A percentile compares a stretch with the other conserved stretches of the same genome.
These are phyloP conservation scores for Botryotinia calthae DNA, from an alignment of 2,329 filamentous ascomycete species.

Conservation along the genomic window DNA sequence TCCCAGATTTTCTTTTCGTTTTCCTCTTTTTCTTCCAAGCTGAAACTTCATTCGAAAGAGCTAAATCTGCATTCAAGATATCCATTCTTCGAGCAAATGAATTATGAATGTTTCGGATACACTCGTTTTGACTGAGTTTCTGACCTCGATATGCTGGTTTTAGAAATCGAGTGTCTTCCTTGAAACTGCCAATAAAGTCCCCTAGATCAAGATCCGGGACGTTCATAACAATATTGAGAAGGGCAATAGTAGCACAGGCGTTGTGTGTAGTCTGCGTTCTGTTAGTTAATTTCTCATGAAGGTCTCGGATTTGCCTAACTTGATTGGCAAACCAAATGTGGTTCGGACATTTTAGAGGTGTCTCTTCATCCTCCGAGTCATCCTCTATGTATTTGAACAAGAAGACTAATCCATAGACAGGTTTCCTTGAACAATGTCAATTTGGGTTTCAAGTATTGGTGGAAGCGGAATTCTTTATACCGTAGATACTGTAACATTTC, in stretches of 20 bases:
- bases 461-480: conserved; percentile 43
- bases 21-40: conserved; percentile 40
- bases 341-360: conserved; percentile 55
- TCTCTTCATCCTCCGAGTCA: conserved; percentile 48
- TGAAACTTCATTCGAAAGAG: conserved; percentile 54
- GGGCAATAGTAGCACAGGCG: conserved; percentile 86
- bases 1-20: conserved; percentile 41
- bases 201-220: conserved; percentile 65
- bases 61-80: conserved; percentile 68
- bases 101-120: conserved; percentile 82
- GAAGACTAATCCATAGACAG: conserved; percentile 84
- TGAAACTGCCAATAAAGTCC: conserved; percentile 68
- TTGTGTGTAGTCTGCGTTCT: conserved; percentile 67
- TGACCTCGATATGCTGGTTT: conserved; percentile 73
- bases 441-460: conserved; percentile 11
- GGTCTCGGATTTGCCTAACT: conserved; percentile 44
- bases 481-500: conserved; percentile 61
- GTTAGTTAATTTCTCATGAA: not conserved
- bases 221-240: conserved; percentile 94
- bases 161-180: conserved; percentile 65
- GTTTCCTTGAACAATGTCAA: conserved; percentile 53
- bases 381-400: conserved; percentile 68
- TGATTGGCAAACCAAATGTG: conserved; percentile 94
- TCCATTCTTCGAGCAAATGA: conserved; percentile 82
- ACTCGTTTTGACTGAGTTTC: conserved; percentile 68